Conservation (phyloP, 371 early-diverging fungal genomes). For the Actinomortierella wolfii region DNA sequence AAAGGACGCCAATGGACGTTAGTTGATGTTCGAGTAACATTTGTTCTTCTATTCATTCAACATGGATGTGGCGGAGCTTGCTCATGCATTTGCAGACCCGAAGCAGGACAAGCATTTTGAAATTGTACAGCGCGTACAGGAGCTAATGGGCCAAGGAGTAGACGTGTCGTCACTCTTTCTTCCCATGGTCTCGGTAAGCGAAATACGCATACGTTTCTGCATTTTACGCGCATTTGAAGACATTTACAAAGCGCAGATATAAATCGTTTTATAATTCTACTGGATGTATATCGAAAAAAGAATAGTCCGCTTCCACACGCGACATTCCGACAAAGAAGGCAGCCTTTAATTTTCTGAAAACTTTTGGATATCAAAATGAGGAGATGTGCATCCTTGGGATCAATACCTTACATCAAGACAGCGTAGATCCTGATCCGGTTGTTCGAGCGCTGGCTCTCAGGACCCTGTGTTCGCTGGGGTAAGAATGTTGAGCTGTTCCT, state of each 20-base stretch:
- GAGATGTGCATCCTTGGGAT: slow-evolving; percentile 37
- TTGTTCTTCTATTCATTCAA: neutral
- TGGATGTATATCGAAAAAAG: too few species aligned
- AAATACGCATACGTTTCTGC: neutral
- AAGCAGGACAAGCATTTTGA: slow-evolving; percentile 14
- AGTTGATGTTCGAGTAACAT: neutral
- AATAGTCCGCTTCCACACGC: slow-evolving; percentile 31
- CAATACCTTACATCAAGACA: slow-evolving; percentile 38
- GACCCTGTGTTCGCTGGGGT: slow-evolving; percentile 37
- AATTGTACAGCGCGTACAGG: slow-evolving; percentile 35
- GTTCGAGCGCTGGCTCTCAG: slow-evolving; percentile 30
- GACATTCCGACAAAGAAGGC: slow-evolving; percentile 33
- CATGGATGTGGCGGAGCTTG: slow-evolving; percentile 39
- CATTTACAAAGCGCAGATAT: too few species aligned
- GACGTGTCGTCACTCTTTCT: slow-evolving; percentile 38
- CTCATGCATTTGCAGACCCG: slow-evolving; percentile 39
- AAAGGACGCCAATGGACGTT: too few species aligned
- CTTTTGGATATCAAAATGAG: slow-evolving; percentile 24
- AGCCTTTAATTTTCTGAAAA: slow-evolving; percentile 21
- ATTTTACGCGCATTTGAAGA: too few species aligned
- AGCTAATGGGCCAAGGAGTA: slow-evolving; percentile 42
- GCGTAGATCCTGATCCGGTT: slow-evolving; percentile 31
- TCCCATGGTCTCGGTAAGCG: slow-evolving; percentile 31
- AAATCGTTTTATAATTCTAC: too few species aligned
- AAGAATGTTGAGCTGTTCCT: neutral